Conservation (phyloP, 306 rosid species). For the Mimosa bimucronata region DNA sequence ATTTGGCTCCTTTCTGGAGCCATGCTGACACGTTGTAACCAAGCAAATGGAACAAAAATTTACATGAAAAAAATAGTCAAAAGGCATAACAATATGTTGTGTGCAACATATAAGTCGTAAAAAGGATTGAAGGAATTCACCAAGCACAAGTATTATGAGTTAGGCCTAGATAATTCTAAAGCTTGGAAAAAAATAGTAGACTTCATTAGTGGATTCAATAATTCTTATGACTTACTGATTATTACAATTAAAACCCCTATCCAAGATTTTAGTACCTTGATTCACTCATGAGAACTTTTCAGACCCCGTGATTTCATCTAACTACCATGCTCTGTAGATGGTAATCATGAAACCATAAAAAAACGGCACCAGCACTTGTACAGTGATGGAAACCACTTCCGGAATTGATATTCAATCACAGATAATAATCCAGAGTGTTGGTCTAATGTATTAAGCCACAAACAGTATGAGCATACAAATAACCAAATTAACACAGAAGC, state of each 20-base stretch:
- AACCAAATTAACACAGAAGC: background rate
- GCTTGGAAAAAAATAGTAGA: too few species aligned
- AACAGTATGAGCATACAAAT: background rate
- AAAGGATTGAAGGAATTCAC: too few species aligned
- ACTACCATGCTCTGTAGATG: background rate
- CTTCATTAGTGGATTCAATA: background rate
- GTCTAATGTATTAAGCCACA: background rate
- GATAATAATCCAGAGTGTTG: background rate
- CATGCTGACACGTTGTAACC: conserved; percentile 56
- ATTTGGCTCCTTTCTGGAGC: conserved; percentile 69
- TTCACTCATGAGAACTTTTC: too few species aligned
- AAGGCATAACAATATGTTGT: background rate
- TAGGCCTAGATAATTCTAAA: too few species aligned
- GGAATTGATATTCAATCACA: too few species aligned
- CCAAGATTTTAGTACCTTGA: too few species aligned
- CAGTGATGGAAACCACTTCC: background rate
- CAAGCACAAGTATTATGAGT: background rate
- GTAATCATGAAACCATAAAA: background rate
- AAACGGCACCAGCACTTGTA: background rate
- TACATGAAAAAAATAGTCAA: background rate
- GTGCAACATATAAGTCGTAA: too few species aligned
- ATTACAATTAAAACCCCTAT: too few species aligned
- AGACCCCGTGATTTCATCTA: background rate
- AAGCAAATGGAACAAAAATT: conserved; percentile 22
- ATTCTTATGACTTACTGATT: background rate